Conservation (phyloP, 2,329 filamentous ascomycete genomes). For the Colletotrichum shisoi region DNA sequence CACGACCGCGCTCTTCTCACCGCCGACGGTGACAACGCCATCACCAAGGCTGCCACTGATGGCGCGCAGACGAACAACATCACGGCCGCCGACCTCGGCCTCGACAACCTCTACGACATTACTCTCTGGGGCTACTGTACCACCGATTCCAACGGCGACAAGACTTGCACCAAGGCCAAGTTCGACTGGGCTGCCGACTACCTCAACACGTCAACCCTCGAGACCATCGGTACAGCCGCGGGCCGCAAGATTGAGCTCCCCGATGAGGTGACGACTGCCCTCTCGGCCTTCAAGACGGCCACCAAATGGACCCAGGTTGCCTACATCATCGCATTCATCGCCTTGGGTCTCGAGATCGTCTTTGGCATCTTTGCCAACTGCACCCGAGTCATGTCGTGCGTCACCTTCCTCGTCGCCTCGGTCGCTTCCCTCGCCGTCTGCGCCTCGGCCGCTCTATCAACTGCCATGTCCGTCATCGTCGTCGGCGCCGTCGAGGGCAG, state of each 20-base stretch:
- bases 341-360: slow-evolving; percentile 75
- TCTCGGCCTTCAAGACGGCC: slow-evolving; percentile 77
- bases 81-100: slow-evolving; percentile 65
- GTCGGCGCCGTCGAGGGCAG: slow-evolving; percentile 72
- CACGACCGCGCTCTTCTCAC: slow-evolving; percentile 48
- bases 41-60: slow-evolving; percentile 44
- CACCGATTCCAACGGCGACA: slow-evolving; percentile 62
- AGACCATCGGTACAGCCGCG: slow-evolving; percentile 58
- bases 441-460: slow-evolving; percentile 75
- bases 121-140: slow-evolving; percentile 88
- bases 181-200: slow-evolving; percentile 80
- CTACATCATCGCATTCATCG: slow-evolving; percentile 76
- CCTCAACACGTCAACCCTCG: slow-evolving; percentile 70
- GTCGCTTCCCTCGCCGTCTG: slow-evolving; percentile 65
- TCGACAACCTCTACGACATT: slow-evolving; percentile 81
- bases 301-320: slow-evolving; percentile 84
- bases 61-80: slow-evolving; percentile 55
- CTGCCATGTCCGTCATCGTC: slow-evolving; percentile 75
- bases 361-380: slow-evolving; percentile 84
- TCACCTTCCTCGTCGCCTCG: slow-evolving; percentile 78
- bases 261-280: slow-evolving; percentile 67
- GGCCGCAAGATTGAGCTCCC: slow-evolving; percentile 71
- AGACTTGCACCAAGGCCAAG: slow-evolving; percentile 73
- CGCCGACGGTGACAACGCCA: slow-evolving; percentile 40
- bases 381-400: slow-evolving; percentile 80